Percentiles rank a stretch among this genome's conserved stretches.
These are phyloP conservation scores for Pythium brassicae DNA, from an alignment of 352 stramenopile species.

Conservation along the genomic window DNA sequence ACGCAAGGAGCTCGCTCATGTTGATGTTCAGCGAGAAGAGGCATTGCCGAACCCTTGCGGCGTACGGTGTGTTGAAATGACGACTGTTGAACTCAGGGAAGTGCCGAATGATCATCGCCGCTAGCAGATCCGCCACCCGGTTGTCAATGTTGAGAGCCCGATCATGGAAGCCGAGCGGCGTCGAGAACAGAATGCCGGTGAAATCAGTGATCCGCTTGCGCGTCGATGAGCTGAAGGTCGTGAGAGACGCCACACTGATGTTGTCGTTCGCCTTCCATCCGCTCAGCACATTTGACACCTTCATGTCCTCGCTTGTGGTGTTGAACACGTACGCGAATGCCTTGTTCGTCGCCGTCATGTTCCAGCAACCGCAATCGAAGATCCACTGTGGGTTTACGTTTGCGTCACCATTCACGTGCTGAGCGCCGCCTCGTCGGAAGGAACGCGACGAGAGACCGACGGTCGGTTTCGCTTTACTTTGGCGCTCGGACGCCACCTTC, in stretches of 20 bases:
- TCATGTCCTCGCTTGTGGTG: neutral
- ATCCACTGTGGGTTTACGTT: slow-evolving; percentile 17
- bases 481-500: neutral
- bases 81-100: neutral
- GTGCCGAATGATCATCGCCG: neutral
- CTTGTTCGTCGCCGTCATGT: slow-evolving; percentile 26
- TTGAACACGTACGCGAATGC: slow-evolving; percentile 11
- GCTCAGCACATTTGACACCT: neutral
- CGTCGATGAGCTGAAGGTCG: neutral
- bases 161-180: neutral
- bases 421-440: slow-evolving; percentile 16
- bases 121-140: neutral
- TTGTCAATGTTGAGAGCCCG: neutral
- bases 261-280: neutral
- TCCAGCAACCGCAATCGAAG: slow-evolving; percentile 27
- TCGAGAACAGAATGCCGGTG: neutral
- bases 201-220: neutral
- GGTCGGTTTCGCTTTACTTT: slow-evolving; percentile 5
- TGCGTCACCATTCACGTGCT: slow-evolving; percentile 19
- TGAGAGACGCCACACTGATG: neutral
- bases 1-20: too few relatives aligned
- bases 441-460: slow-evolving; percentile 15
- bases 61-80: neutral
- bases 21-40: neutral
- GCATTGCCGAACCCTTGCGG: neutral